Base-by-base conservation (phyloP, 345 rosid species). In the Physaria fendleri region DNA sequence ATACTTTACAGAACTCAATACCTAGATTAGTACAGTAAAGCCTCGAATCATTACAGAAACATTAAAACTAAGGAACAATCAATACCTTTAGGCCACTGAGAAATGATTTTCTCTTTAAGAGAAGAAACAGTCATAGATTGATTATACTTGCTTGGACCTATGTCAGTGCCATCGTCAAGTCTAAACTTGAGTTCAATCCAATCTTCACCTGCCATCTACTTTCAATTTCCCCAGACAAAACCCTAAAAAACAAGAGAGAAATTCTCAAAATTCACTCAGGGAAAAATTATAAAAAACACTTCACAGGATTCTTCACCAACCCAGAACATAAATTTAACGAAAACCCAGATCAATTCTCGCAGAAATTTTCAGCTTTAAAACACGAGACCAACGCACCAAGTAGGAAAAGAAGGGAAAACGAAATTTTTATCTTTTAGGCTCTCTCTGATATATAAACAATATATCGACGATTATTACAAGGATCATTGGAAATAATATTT, bases 21-120 rank as follows among this genome's bases (percentile, higher is more conserved):
- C 27, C 42, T 30, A 41, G 5, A 29, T 25, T 34, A 55, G 16
- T 20, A 34, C 11, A 25, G 25, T 23, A 63, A 41, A 40, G 23
- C n/a, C 3, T 39, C 29, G 3, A 23, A 1, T 50, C 17, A 13
- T n/a, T n/a, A n/a, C n/a, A n/a, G n/a, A n/a, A n/a, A n/a, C n/a
- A n/a, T 7, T 5, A 3, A n/a, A n/a, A 55, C 16, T 2, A 41
- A 64, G 28, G 47, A 28, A 46, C 11, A 23, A 37, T 14, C 18
- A 20, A 14, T 55, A 82, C 87, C 84, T 73, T 76, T 77, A 52
- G 87, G 83, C 85, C 85, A 85, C 48, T 78, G 79, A 44, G 83
- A 52, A 48, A 82, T 71, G 60, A 81, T 75, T 55, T 73, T 78
- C 73, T 83, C 90, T 42, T 83, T 85, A 47, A 83, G 89, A 62